Percentiles rank a stretch among this genome's conserved stretches.
These are phyloP conservation scores for Wickerhamomyces alni DNA, from an alignment of 805 yeast genomes.

Conservation along the genomic window DNA sequence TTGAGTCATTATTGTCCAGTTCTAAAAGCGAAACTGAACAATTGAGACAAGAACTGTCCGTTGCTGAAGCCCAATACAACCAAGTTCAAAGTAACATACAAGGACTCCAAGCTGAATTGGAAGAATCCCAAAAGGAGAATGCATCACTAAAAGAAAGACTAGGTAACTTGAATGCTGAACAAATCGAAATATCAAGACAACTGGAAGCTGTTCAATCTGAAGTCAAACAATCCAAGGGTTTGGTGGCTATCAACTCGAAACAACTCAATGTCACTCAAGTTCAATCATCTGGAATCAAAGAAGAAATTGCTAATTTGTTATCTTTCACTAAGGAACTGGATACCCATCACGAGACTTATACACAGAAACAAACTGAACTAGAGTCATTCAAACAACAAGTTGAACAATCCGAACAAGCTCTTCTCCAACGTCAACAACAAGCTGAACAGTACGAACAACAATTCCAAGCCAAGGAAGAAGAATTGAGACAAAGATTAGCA, in stretches of 20 bases:
- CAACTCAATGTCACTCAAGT: constrained; percentile 64
- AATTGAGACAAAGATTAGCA: constrained; percentile 26
- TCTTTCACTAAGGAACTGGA: constrained; percentile 30
- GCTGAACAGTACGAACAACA: constrained; percentile 13
- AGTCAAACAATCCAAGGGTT: constrained; percentile 54
- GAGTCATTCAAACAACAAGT: constrained; percentile 23
- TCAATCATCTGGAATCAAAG: constrained; percentile 37
- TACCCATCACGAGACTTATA: constrained; percentile 32
- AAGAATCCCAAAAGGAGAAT: constrained; percentile 65
- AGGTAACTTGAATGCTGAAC: constrained; percentile 60
- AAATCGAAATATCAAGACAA: constrained; percentile 50
- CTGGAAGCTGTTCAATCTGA: constrained; percentile 47
- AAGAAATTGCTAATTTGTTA: constrained; percentile 30
- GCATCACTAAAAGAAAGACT: constrained; percentile 61
- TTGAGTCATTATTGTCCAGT: constrained; percentile 54
- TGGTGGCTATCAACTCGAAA: constrained; percentile 58
- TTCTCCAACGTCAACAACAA: constrained; percentile 25
- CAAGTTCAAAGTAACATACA: constrained; percentile 61
- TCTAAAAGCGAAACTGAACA: constrained; percentile 64
- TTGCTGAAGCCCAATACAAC: constrained; percentile 74
- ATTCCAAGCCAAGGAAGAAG: constrained; percentile 19
- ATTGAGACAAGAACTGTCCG: constrained; percentile 63
- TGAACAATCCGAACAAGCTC: constrained; percentile 31
- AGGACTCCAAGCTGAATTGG: constrained; percentile 52
- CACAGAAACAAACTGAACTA: constrained; percentile 29